Evolutionary conservation across 2,329 filamentous ascomycete species (phyloP).

Genomic region (Teratosphaeria pseudoeucalypti): DNA sequence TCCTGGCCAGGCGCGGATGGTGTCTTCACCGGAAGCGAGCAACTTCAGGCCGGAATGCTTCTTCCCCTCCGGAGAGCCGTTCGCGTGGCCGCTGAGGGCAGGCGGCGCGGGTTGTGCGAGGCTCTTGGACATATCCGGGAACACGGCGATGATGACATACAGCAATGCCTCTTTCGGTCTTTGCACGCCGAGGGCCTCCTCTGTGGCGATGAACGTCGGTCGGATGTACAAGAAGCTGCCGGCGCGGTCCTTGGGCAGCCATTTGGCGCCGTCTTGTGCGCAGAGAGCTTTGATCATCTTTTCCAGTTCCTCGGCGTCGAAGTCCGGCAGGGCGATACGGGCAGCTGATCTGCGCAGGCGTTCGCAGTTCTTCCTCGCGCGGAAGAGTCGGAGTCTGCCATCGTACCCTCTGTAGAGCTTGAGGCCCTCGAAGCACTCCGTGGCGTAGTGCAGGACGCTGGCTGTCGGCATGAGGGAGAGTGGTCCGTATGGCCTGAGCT

Average conservation of each 20-base stretch:
- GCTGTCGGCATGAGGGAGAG: slow-evolving; percentile 71
- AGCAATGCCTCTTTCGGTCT: slow-evolving; percentile 73
- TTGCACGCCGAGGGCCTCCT: slow-evolving; percentile 69
- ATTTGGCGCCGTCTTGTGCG: slow-evolving; percentile 62
- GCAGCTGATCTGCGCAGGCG: slow-evolving; percentile 47
- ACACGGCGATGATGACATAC: slow-evolving; percentile 58
- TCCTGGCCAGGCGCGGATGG: slow-evolving; percentile 83
- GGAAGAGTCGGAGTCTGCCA: slow-evolving; percentile 64
- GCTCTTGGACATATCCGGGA: slow-evolving; percentile 33
- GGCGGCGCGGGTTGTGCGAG: slow-evolving; percentile 21
- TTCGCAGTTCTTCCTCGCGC: slow-evolving; percentile 60
- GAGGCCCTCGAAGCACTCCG: slow-evolving; percentile 80
- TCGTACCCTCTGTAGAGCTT: slow-evolving; percentile 63
- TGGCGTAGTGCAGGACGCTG: slow-evolving; percentile 76
- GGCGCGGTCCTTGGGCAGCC: slow-evolving; percentile 60
- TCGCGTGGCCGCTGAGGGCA: slow-evolving; percentile 18
- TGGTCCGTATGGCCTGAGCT: slow-evolving; percentile 67
- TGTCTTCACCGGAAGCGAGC: slow-evolving; percentile 69
- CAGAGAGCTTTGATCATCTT: slow-evolving; percentile 63
- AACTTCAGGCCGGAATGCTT: slow-evolving; percentile 48
- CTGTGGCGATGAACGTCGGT: slow-evolving; percentile 77
- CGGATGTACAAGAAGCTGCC: slow-evolving; percentile 67
- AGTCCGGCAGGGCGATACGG: slow-evolving; percentile 65
- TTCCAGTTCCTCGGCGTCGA: slow-evolving; percentile 61
- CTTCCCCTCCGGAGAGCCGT: slow-evolving; percentile 16